Evolutionary conservation across 805 yeast genomes (phyloP).

Genomic region (Candida sanyiensis): DNA sequence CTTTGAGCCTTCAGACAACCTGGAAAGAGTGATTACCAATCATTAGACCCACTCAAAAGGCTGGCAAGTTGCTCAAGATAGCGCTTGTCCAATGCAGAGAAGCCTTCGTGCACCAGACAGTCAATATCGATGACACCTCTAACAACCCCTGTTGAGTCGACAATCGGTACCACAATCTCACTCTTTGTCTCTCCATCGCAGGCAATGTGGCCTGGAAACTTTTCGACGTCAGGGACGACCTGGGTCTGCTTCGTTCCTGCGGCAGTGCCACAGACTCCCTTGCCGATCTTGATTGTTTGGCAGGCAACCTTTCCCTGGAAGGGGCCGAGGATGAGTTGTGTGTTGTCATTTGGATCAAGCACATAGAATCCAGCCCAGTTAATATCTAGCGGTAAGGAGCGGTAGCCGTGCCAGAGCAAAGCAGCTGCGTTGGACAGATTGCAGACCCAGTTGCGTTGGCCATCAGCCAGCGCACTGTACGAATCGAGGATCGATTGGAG

Average conservation of each 20-base stretch:
- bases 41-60: constrained; percentile 47
- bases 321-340: constrained; percentile 74
- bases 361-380: constrained; percentile 96
- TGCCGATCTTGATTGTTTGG: constrained; percentile 69
- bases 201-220: constrained; percentile 90
- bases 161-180: constrained; percentile 87
- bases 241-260: constrained; percentile 57
- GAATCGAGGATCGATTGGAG: constrained; percentile 54
- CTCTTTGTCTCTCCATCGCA: constrained; percentile 94
- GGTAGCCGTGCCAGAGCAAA: constrained; percentile 82
- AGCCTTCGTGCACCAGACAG: constrained; percentile 59
- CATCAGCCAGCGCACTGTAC: constrained; percentile 58
- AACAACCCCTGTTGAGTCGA: constrained; percentile 35
- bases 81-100: constrained; percentile 54
- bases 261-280: constrained; percentile 91
- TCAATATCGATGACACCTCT: constrained; percentile 87
- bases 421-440: constrained; percentile 85
- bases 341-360: constrained; percentile 25
- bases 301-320: constrained; percentile 97
- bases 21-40: constrained; percentile 35
- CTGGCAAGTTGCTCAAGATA: constrained; percentile 56
- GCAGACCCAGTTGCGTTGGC: constrained; percentile 78
- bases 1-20: background rate
- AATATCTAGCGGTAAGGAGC: constrained; percentile 47
- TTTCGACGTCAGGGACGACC: constrained; percentile 68